Conservation (phyloP, 768 basidiomycete genomes). For the Naematelia aurantialba region DNA sequence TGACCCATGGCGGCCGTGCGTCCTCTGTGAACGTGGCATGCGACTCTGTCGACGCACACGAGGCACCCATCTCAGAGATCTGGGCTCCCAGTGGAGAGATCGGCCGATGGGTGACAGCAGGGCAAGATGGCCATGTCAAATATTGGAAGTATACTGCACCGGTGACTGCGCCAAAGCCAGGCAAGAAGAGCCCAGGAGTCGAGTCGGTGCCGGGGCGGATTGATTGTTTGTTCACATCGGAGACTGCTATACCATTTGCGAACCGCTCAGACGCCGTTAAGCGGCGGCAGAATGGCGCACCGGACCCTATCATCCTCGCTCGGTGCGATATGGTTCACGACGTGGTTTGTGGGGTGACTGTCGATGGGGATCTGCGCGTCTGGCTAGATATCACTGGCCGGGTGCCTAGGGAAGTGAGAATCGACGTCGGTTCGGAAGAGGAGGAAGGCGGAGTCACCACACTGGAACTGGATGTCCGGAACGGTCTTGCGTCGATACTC, state of each 20-base stretch:
- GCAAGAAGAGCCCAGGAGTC: slow-evolving; percentile 15
- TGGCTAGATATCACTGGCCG: slow-evolving; percentile 19
- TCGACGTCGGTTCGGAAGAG: slow-evolving; percentile 31
- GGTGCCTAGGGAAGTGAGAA: slow-evolving; percentile 17
- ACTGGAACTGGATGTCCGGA: slow-evolving; percentile 25
- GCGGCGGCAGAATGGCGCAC: slow-evolving; percentile 16
- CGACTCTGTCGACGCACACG: slow-evolving; percentile 23
- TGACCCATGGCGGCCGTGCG: slow-evolving; percentile 34
- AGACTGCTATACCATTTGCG: slow-evolving; percentile 7
- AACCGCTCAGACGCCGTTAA: slow-evolving; percentile 32
- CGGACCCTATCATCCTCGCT: slow-evolving; percentile 31
- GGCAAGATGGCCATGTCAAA: slow-evolving; percentile 42
- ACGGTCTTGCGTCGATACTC: slow-evolving; percentile 7
- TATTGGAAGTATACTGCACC: slow-evolving; percentile 29
- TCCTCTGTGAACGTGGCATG: slow-evolving; percentile 29
- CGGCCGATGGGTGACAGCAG: slow-evolving; percentile 32
- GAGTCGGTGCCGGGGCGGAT: slow-evolving; percentile 14
- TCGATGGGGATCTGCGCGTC: slow-evolving; percentile 39
- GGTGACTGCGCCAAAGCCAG: slow-evolving; percentile 4
- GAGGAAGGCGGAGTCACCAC: slow-evolving; percentile 17
- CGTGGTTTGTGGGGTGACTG: slow-evolving; percentile 36
- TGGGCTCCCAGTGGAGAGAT: slow-evolving; percentile 23
- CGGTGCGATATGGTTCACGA: slow-evolving; percentile 27
- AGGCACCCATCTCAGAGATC: slow-evolving; percentile 26
- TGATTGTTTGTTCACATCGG: slow-evolving; percentile 28